Evolutionary conservation across 192 early-diverging fungal genomes (phyloP).

Genomic region (Backusella psychrophila): DNA sequence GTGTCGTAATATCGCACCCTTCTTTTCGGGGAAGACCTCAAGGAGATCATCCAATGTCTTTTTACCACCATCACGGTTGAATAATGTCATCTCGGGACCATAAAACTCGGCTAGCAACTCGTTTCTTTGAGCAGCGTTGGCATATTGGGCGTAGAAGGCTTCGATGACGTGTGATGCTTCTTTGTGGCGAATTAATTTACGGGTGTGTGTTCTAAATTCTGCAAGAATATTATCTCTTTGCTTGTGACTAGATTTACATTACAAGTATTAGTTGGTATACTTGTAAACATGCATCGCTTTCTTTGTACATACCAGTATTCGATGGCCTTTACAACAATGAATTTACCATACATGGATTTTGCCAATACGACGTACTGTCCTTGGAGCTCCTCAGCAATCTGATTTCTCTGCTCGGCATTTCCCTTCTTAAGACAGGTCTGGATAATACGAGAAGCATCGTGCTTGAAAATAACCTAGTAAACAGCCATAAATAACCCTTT

Average conservation of each 20-base stretch:
- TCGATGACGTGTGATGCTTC: slow-evolving; percentile 88
- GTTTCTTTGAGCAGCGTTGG: slow-evolving; percentile 70
- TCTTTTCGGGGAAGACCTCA: slow-evolving; percentile 64
- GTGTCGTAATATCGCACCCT: slow-evolving; percentile 66
- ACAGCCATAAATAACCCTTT: not conserved
- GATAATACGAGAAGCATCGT: slow-evolving; percentile 91
- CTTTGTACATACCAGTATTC: slow-evolving; percentile 64
- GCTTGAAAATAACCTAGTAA: slow-evolving; percentile 79
- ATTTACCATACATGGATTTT: slow-evolving; percentile 82
- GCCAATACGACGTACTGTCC: slow-evolving; percentile 74
- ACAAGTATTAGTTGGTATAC: too few species aligned
- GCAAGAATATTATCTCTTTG: slow-evolving; percentile 69
- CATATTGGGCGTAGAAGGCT: slow-evolving; percentile 78
- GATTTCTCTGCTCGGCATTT: slow-evolving; percentile 65
- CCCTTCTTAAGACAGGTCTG: slow-evolving; percentile 94
- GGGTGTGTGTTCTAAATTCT: slow-evolving; percentile 78
- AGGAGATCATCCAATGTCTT: slow-evolving; percentile 59
- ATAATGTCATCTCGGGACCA: slow-evolving; percentile 87
- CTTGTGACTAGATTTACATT: slow-evolving; percentile 41
- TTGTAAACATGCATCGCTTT: not conserved
- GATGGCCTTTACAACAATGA: slow-evolving; percentile 84
- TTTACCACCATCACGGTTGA: slow-evolving; percentile 53
- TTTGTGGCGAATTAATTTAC: slow-evolving; percentile 84
- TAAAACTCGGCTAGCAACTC: slow-evolving; percentile 89
- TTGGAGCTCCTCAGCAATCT: slow-evolving; percentile 78